phyloP scores from a whole-genome alignment of 352 stramenopile species.

The Phytophthora agathidicida region DNA sequence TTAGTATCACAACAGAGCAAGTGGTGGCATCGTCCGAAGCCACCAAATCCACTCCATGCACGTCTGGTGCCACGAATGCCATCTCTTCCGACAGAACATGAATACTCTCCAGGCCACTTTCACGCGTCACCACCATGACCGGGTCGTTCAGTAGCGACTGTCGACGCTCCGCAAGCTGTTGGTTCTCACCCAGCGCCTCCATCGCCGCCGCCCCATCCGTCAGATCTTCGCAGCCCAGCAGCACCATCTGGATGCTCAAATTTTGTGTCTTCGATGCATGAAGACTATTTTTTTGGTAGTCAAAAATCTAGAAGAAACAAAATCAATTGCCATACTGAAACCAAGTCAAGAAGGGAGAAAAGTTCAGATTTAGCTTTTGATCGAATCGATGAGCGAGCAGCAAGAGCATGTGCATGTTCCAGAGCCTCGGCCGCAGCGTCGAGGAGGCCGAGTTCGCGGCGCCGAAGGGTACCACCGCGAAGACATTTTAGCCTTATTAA shows the following conservation, averaged over 20 bases:
- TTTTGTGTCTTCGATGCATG: constrained; percentile 1
- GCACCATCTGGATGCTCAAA: constrained; percentile 12
- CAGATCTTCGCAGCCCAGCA: constrained; percentile 20
- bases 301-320: constrained; percentile 8
- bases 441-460: constrained; percentile 31
- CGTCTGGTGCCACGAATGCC: constrained; percentile 20
- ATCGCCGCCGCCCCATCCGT: constrained; percentile 6
- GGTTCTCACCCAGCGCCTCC: constrained; percentile 13
- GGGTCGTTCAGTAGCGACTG: constrained; percentile 13
- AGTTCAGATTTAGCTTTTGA: constrained; percentile 4
- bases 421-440: constrained; percentile 25
- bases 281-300: not conserved
- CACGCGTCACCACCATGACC: constrained; percentile 24
- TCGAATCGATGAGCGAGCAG: constrained; percentile 13
- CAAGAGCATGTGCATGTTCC: too few relatives aligned
- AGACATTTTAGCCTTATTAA: constrained; percentile 26
- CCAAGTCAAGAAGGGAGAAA: not conserved
- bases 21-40: constrained; percentile 38
- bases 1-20: constrained; percentile 34
- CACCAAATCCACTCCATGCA: constrained; percentile 25
- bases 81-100: constrained; percentile 36
- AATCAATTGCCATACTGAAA: constrained; percentile 12
- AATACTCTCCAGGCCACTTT: constrained; percentile 13
- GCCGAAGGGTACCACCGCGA: constrained; percentile 43
- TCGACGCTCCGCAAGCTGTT: constrained; percentile 5